phyloP scores from a whole-genome alignment of 306 rosid species.

The Begonia loranthoides region DNA sequence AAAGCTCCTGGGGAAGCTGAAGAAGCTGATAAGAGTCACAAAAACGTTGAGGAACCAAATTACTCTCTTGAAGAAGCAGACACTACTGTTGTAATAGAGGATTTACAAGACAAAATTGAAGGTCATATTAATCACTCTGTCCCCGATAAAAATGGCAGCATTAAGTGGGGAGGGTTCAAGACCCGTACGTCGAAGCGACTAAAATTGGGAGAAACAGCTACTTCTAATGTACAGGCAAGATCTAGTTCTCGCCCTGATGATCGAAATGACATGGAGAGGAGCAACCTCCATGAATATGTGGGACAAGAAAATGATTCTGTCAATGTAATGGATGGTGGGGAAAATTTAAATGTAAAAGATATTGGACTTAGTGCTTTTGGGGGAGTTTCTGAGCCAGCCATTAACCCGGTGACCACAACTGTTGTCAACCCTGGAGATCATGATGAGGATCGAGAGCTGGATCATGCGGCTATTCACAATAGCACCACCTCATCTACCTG shows the following conservation, averaged over 20 bases:
- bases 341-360: slow-evolving; percentile 16
- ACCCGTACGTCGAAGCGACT: slow-evolving; percentile 61
- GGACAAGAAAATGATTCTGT: slow-evolving; percentile 30
- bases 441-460: slow-evolving; percentile 31
- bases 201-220: slow-evolving; percentile 39
- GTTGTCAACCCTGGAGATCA: slow-evolving; percentile 24
- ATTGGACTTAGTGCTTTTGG: slow-evolving; percentile 22
- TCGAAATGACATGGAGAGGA: slow-evolving; percentile 28
- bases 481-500: slow-evolving; percentile 18
- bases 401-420: slow-evolving; percentile 19
- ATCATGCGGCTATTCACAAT: slow-evolving; percentile 22
- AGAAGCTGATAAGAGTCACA: slow-evolving; percentile 19
- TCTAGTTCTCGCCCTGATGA: slow-evolving; percentile 20
- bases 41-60: slow-evolving; percentile 20
- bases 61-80: slow-evolving; percentile 15
- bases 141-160: slow-evolving; percentile 27
- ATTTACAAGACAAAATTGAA: slow-evolving; percentile 14
- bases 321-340: slow-evolving; percentile 22
- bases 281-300: slow-evolving; percentile 10
- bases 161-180: slow-evolving; percentile 80
- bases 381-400: slow-evolving; percentile 23
- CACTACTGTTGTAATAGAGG: slow-evolving; percentile 20
- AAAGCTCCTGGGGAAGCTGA: slow-evolving; percentile 30
- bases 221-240: slow-evolving; percentile 31
- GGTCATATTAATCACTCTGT: slow-evolving; percentile 29